A percentile compares a stretch with the other conserved stretches of the same genome.
Conservation (phyloP, 2,329 filamentous ascomycete genomes). For the Lasiodiplodia theobromae region DNA sequence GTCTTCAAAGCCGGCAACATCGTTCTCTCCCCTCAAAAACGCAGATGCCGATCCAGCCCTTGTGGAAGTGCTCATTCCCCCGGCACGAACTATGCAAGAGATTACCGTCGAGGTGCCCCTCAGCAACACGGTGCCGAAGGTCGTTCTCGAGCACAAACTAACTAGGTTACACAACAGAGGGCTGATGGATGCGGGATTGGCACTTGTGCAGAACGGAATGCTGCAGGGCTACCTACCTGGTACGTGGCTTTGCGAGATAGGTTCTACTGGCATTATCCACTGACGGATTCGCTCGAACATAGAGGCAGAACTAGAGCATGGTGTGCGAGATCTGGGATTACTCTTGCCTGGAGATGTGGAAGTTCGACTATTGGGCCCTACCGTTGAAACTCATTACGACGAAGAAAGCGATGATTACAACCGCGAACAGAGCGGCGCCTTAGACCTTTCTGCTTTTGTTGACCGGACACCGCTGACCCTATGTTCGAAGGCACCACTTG, state of each 20-base stretch:
- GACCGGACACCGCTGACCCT: conserved; percentile 62
- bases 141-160: conserved; percentile 55
- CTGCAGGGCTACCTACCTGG: conserved; percentile 62
- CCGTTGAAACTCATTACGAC: conserved; percentile 36
- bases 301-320: conserved; percentile 61
- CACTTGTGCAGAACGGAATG: conserved; percentile 58
- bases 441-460: conserved; percentile 59
- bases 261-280: conserved; percentile 28
- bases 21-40: background rate
- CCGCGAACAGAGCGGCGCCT: conserved; percentile 34
- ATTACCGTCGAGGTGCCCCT: conserved; percentile 59
- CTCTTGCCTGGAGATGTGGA: conserved; percentile 43
- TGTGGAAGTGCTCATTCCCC: conserved; percentile 56
- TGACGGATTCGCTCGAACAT: background rate
- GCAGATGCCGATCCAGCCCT: conserved; percentile 3
- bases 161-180: conserved; percentile 56
- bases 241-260: background rate
- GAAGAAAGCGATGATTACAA: conserved; percentile 31
- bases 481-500: conserved; percentile 61
- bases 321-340: conserved; percentile 48
- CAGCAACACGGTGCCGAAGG: conserved; percentile 52
- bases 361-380: conserved; percentile 50
- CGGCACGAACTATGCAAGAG: conserved; percentile 61
- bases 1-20: background rate
- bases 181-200: conserved; percentile 64